A percentile compares a stretch with the other conserved stretches of the same genome.
phyloP scores from a whole-genome alignment of 1,284 basidiomycete species.

The Volvariella surrecta region DNA sequence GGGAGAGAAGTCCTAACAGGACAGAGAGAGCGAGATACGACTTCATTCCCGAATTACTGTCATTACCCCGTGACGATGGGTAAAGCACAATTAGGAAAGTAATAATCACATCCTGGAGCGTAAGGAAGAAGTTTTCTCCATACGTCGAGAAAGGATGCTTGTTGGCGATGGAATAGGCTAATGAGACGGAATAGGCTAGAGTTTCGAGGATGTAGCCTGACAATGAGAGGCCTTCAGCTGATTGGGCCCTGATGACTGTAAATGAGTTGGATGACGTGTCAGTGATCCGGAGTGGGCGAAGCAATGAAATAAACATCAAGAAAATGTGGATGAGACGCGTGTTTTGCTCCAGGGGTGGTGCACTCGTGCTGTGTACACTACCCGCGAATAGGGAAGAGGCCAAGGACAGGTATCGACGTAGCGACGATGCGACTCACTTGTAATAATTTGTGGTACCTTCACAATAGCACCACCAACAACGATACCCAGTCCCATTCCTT shows the following conservation, averaged over 20 bases:
- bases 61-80: constrained; percentile 19
- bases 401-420: too few relatives aligned
- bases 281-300: neutral
- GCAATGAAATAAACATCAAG: neutral
- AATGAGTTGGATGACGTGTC: neutral
- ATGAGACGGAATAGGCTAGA: constrained; percentile 77
- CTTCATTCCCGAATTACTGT: constrained; percentile 12
- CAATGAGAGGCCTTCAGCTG: constrained; percentile 79
- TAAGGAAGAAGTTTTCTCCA: constrained; percentile 88
- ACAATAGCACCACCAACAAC: constrained; percentile 91
- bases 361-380: too few relatives aligned
- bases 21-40: constrained; percentile 29
- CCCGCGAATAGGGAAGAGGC: too few relatives aligned
- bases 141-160: constrained; percentile 92
- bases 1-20: constrained; percentile 27
- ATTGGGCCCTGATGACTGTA: constrained; percentile 52
- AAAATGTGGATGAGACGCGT: neutral
- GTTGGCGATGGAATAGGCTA: constrained; percentile 80
- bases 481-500: constrained; percentile 88
- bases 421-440: constrained; percentile 41
- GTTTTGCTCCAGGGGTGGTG: too few relatives aligned
- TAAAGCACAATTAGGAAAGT: constrained; percentile 75
- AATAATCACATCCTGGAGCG: constrained; percentile 77
- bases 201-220: constrained; percentile 81
- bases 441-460: constrained; percentile 86